phyloP scores from a whole-genome alignment of 108 stramenopile genomes.

The Fragilariopsis cylindrus region DNA sequence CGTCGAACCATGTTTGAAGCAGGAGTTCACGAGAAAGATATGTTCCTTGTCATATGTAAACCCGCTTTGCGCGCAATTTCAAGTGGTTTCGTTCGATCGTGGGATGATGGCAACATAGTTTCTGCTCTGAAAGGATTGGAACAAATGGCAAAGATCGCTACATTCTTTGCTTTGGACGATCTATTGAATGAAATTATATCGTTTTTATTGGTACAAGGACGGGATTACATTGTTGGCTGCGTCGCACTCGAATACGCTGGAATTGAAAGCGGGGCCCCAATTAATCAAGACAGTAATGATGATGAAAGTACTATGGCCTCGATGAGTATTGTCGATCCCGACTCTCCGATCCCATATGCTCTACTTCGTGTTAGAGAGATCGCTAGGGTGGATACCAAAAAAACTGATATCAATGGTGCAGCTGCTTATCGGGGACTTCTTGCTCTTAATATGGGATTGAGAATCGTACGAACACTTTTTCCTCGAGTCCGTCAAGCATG shows the following conservation, averaged over 20 bases:
- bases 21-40: constrained; percentile 90
- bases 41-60: constrained; percentile 79
- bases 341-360: constrained; percentile 43
- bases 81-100: constrained; percentile 77
- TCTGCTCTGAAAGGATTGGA: constrained; percentile 75
- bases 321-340: constrained; percentile 44
- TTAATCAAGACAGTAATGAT: constrained; percentile 14
- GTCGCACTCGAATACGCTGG: constrained; percentile 51
- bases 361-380: constrained; percentile 34
- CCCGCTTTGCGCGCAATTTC: constrained; percentile 70
- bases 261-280: constrained; percentile 40
- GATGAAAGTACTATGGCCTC: constrained; percentile 34
- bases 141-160: constrained; percentile 61
- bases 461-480: constrained; percentile 60
- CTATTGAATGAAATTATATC: constrained; percentile 70
- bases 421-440: constrained; percentile 80
- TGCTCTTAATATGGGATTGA: constrained; percentile 65
- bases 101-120: constrained; percentile 84
- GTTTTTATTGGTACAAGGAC: constrained; percentile 61
- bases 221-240: constrained; percentile 69
- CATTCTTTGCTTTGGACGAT: constrained; percentile 59
- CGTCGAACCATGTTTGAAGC: constrained; percentile 51
- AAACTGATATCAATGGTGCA: constrained; percentile 51
- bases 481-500: constrained; percentile 53
- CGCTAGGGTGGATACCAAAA: constrained; percentile 20